Conservation (phyloP, 352 stramenopile genomes). For the Globisporangium perplexum region DNA sequence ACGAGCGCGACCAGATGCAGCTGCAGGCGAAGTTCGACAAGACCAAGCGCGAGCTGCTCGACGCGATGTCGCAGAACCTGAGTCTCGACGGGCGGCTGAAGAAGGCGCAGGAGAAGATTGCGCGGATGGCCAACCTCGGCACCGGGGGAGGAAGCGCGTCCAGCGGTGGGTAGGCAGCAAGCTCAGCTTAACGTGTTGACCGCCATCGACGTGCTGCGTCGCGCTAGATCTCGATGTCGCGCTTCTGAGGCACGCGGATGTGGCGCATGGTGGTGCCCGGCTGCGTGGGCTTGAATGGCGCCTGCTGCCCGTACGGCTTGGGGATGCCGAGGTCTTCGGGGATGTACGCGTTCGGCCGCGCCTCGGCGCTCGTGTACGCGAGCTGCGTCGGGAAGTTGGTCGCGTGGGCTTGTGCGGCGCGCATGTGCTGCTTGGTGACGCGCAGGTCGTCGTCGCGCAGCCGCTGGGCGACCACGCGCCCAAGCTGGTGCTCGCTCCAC, state of each 20-base stretch:
- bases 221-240: slow-evolving; percentile 90
- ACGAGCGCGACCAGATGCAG: slow-evolving; percentile 37
- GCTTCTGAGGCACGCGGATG: slow-evolving; percentile 81
- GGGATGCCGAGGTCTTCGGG: slow-evolving; percentile 90
- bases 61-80: slow-evolving; percentile 58
- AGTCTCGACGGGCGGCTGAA: slow-evolving; percentile 54
- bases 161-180: not conserved
- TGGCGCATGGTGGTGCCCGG: slow-evolving; percentile 90
- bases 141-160: not conserved
- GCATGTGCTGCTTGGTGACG: slow-evolving; percentile 33
- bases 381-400: slow-evolving; percentile 63
- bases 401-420: slow-evolving; percentile 36
- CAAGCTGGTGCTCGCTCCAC: slow-evolving; percentile 71
- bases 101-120: slow-evolving; percentile 70
- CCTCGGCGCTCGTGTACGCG: slow-evolving; percentile 86
- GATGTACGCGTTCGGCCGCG: slow-evolving; percentile 92
- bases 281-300: slow-evolving; percentile 90
- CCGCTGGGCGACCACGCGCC: slow-evolving; percentile 51
- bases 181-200: no score
- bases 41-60: slow-evolving; percentile 68
- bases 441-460: slow-evolving; percentile 45
- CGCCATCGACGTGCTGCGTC: no score
- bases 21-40: slow-evolving; percentile 68
- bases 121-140: slow-evolving; percentile 22
- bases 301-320: slow-evolving; percentile 89